Evolutionary conservation across 805 yeast species (phyloP).

Genomic region (Blastobotrys robertii): DNA sequence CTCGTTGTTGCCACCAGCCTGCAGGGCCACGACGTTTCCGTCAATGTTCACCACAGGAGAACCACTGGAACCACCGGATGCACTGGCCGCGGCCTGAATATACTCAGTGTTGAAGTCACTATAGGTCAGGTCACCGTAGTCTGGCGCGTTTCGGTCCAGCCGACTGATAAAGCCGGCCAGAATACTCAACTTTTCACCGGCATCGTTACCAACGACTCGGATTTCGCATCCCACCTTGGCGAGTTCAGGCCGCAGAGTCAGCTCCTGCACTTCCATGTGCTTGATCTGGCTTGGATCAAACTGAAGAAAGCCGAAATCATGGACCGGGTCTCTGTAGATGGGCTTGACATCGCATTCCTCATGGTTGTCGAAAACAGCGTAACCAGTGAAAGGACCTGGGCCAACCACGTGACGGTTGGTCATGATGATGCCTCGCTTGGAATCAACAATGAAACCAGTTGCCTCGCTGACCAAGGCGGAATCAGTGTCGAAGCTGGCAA

Average conservation of each 20-base stretch:
- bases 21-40: conserved; percentile 82
- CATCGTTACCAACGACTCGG: conserved; percentile 92
- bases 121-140: conserved; percentile 78
- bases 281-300: conserved; percentile 65
- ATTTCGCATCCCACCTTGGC: conserved; percentile 91
- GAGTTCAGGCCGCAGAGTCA: conserved; percentile 65
- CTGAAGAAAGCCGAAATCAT: conserved; percentile 83
- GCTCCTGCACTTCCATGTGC: conserved; percentile 60
- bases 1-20: conserved; percentile 88
- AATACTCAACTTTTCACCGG: conserved; percentile 87
- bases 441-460: conserved; percentile 91
- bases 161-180: conserved; percentile 77
- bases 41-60: conserved; percentile 90
- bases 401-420: conserved; percentile 95
- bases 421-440: conserved; percentile 68
- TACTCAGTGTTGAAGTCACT: conserved; percentile 92
- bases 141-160: conserved; percentile 89
- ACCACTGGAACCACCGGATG: conserved; percentile 93
- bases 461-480: conserved; percentile 69
- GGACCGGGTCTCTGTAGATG: conserved; percentile 87
- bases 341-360: conserved; percentile 85
- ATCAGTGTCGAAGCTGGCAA: conserved; percentile 82
- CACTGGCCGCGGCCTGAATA: conserved; percentile 92
- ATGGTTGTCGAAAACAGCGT: conserved; percentile 87
- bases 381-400: conserved; percentile 88